These are phyloP conservation scores for Cytospora paraplurivora DNA, from an alignment of 2,329 filamentous ascomycete species.

Conservation along the genomic window DNA sequence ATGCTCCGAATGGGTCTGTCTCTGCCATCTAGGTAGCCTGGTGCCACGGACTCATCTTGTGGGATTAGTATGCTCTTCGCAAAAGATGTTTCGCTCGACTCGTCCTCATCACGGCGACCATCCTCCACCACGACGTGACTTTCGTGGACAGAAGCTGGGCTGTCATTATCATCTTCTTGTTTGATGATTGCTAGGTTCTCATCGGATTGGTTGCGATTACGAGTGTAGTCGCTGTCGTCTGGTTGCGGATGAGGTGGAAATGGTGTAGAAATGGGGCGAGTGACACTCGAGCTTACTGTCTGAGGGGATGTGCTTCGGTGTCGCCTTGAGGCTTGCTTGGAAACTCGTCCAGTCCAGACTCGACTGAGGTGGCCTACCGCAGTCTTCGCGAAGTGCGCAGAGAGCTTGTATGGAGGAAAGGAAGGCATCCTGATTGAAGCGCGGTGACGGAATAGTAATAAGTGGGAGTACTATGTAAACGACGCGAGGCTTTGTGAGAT, in stretches of 20 bases:
- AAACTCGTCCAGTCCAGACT: slow-evolving; percentile 18
- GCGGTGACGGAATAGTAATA: not conserved
- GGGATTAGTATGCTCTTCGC: not conserved
- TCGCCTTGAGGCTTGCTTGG: slow-evolving; percentile 7
- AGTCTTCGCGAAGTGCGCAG: slow-evolving; percentile 8
- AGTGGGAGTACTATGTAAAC: slow-evolving; percentile 5
- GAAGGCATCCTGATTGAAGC: slow-evolving; percentile 13
- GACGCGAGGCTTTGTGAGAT: slow-evolving; percentile 10
- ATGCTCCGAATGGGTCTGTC: slow-evolving; percentile 46
- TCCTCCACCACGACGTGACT: not conserved
- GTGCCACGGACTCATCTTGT: not conserved
- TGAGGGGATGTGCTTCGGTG: not conserved
- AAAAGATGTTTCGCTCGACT: not conserved
- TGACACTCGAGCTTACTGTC: not conserved
- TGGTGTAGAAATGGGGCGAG: not conserved
- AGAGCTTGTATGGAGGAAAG: slow-evolving; percentile 18
- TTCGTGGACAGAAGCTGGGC: not conserved
- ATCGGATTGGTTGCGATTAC: not conserved
- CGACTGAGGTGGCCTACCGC: slow-evolving; percentile 5
- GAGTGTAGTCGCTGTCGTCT: not conserved
- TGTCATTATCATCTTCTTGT: slow-evolving; percentile 15
- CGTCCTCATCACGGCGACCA: not conserved
- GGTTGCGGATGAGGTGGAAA: not conserved
- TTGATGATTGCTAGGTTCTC: slow-evolving; percentile 20
- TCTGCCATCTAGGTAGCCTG: slow-evolving; percentile 35